phyloP scores from a whole-genome alignment of 306 rosid species.

The Trifolium fragiferum region DNA sequence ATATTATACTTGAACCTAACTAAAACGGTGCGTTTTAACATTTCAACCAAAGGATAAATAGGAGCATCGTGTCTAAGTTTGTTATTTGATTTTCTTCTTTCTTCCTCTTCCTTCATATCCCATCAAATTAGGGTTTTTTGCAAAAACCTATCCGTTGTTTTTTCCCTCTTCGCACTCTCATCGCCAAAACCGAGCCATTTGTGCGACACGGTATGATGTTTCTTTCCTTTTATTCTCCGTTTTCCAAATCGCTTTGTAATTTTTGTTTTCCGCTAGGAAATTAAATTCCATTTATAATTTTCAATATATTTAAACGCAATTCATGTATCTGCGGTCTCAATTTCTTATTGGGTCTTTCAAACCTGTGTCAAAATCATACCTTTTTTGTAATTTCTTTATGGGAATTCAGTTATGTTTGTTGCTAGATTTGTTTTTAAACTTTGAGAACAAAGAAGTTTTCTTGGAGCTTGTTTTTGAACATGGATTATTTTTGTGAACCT shows the following conservation, averaged over 20 bases:
- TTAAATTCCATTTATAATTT: background rate
- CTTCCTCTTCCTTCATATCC: background rate
- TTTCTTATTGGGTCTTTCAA: background rate
- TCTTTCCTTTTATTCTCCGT: background rate
- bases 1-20: too few species aligned
- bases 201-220: background rate
- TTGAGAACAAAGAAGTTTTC: background rate
- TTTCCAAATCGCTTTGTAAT: background rate
- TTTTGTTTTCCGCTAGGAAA: background rate
- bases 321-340: background rate
- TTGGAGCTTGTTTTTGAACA: too few species aligned
- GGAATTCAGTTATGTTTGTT: background rate
- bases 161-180: background rate
- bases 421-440: background rate
- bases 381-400: background rate
- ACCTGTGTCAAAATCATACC: background rate
- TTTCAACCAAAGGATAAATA: too few species aligned
- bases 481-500: background rate
- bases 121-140: slow-evolving; percentile 1
- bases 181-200: background rate
- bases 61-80: background rate
- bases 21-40: slow-evolving; percentile 6
- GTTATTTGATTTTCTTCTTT: background rate
- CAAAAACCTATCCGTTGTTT: background rate
- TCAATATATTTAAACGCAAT: background rate